Evolutionary conservation across 768 basidiomycete genomes (phyloP).

Genomic region (Mycena chlorophos): DNA sequence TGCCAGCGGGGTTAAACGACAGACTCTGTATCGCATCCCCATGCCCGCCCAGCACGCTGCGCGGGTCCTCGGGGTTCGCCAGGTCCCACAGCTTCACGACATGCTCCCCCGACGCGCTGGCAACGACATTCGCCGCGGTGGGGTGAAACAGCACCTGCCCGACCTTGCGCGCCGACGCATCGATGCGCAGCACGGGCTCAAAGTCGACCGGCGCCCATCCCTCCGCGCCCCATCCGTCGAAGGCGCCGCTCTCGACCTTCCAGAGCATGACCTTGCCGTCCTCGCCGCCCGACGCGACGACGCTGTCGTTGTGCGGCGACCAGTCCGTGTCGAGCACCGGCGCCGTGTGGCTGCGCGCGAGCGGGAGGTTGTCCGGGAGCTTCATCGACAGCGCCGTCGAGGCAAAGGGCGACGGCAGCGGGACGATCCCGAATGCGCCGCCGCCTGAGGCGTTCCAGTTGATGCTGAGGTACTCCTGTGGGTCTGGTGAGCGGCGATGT

Average conservation of each 20-base stretch:
- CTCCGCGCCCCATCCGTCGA: constrained; percentile 86
- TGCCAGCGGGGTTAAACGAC: constrained; percentile 80
- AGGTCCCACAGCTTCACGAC: constrained; percentile 92
- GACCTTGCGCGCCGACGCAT: constrained; percentile 81
- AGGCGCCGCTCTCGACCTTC: constrained; percentile 67
- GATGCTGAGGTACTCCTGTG: constrained; percentile 79
- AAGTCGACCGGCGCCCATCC: constrained; percentile 82
- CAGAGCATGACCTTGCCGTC: constrained; percentile 93
- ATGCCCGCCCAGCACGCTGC: constrained; percentile 67
- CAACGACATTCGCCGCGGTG: constrained; percentile 82
- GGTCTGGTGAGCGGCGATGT: constrained; percentile 12
- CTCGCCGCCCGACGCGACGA: constrained; percentile 91
- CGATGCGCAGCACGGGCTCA: constrained; percentile 79
- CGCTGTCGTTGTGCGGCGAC: constrained; percentile 89
- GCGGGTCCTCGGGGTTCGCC: constrained; percentile 64
- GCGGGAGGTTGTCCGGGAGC: constrained; percentile 88
- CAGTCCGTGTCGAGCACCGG: constrained; percentile 94
- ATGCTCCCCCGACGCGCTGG: constrained; percentile 79
- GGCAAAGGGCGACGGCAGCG: constrained; percentile 72
- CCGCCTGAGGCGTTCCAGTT: constrained; percentile 96
- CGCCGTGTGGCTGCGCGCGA: constrained; percentile 84
- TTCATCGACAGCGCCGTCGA: constrained; percentile 64
- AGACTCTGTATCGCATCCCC: constrained; percentile 86
- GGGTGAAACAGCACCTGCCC: constrained; percentile 96
- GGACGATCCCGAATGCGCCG: constrained; percentile 93